Evolutionary conservation across 257 asterid genomes (phyloP), one percentile per base, ranked within the genome.

Genomic region (Solanum microdontum): DNA sequence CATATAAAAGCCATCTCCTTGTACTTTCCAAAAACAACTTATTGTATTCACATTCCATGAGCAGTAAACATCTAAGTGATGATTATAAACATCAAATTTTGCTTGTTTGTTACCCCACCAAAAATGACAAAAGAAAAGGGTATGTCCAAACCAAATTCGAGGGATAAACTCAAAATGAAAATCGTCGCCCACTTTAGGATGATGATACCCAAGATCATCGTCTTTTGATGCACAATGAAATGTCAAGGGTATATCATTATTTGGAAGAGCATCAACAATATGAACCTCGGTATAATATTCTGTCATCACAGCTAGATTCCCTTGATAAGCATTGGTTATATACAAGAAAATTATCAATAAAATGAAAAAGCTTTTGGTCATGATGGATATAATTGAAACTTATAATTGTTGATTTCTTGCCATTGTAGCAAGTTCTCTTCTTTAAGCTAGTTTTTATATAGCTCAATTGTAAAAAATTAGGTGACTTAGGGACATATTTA

Each of bases 111-210:
- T 36, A 37, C 11, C 83, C 83, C 83, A 75, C 83, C 83, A 75
- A 37, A 75, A 75, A 73, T 73, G 80, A 8, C 45, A 73, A 73
- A 73, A 73, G 26, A 73, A 73, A 19, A 73, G 45, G 3, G 45
- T 33, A 9, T 0, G 45, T 2, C 3, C 40, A 0, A 32, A 32
- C 4, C 11, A 14, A 3, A 15, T 1, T 5, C 2, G 0, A 6
- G 45, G 40, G 4, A 3, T 0, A 6, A 33, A 73, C 3, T 19
- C 0, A 73, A 73, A 73, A 19, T 34, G 15, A 34, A 72, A 73
- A 33, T 73, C 45, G 1, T 33, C 45, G 0, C 45, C 26, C 8
- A 73, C 28, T 73, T 33, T 33, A 17, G 26, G 40, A 17, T 33
- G 3, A 19, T 73, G 80, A 3, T 1, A 73, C 2, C 26, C 80